These are phyloP conservation scores for Clitopilus hobsonii DNA, from an alignment of 768 basidiomycete genomes.

Conservation along the genomic window DNA sequence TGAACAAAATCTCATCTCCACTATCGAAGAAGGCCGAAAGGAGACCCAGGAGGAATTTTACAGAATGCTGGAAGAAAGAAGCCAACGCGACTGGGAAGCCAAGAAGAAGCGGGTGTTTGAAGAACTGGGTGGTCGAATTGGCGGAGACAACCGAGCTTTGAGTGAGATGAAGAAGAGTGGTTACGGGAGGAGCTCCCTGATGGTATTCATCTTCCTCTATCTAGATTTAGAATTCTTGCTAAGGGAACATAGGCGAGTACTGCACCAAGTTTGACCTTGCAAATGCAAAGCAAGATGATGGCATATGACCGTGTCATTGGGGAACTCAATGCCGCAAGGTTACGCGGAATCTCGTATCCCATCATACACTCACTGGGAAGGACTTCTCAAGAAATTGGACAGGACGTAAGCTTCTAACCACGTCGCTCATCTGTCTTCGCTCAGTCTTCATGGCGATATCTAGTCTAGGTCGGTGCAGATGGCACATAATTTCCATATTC, in stretches of 20 bases:
- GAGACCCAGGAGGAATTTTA: constrained; percentile 87
- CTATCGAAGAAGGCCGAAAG: constrained; percentile 85
- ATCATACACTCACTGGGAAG: constrained; percentile 59
- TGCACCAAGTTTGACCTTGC: constrained; percentile 57
- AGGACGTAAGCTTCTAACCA: neutral
- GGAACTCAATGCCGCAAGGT: constrained; percentile 70
- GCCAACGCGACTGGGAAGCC: constrained; percentile 81
- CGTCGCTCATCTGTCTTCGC: neutral
- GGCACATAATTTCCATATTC: constrained; percentile 66
- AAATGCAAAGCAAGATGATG: constrained; percentile 96
- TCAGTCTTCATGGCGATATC: neutral
- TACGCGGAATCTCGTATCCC: constrained; percentile 70
- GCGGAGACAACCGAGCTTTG: constrained; percentile 49
- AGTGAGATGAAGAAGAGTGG: constrained; percentile 60
- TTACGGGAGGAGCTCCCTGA: constrained; percentile 49
- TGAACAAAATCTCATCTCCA: constrained; percentile 91
- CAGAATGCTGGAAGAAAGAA: constrained; percentile 68
- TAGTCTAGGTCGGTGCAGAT: constrained; percentile 55
- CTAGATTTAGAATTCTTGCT: no score
- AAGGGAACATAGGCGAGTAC: constrained; percentile 22
- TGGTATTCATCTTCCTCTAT: constrained; percentile 39
- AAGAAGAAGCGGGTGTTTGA: constrained; percentile 89
- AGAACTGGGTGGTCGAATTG: constrained; percentile 71
- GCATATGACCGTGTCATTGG: constrained; percentile 82
- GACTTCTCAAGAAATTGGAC: neutral